These are phyloP conservation scores for Lepiota venenata DNA, from an alignment of 768 basidiomycete species.

Conservation along the genomic window DNA sequence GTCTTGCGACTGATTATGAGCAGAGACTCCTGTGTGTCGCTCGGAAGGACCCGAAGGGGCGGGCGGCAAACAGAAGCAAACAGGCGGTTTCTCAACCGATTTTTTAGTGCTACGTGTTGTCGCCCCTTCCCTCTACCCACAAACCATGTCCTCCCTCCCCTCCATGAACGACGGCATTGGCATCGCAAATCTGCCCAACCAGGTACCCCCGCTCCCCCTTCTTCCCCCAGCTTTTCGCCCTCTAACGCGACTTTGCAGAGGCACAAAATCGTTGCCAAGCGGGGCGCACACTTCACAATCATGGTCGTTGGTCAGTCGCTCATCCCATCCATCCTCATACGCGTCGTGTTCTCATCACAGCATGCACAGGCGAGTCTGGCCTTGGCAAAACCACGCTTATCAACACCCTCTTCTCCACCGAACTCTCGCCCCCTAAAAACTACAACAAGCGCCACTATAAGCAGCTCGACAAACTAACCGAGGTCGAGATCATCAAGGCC, in stretches of 20 bases:
- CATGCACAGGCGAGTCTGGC: slow-evolving; percentile 81
- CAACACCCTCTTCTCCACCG: slow-evolving; percentile 98
- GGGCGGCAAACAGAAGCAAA: slow-evolving; percentile 22
- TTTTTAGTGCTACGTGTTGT: slow-evolving; percentile 28
- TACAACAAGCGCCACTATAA: slow-evolving; percentile 87
- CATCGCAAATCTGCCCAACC: slow-evolving; percentile 97
- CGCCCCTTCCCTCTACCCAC: slow-evolving; percentile 17
- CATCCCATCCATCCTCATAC: background rate
- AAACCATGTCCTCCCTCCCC: slow-evolving; percentile 40
- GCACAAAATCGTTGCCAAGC: slow-evolving; percentile 99
- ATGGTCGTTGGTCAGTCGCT: slow-evolving; percentile 90
- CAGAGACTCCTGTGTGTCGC: too few relatives aligned
- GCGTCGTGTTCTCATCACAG: background rate
- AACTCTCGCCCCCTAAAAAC: slow-evolving; percentile 89
- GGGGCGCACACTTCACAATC: slow-evolving; percentile 95
- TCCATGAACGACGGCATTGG: slow-evolving; percentile 77
- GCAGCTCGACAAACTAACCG: slow-evolving; percentile 97
- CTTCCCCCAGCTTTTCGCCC: background rate
- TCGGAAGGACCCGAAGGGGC: background rate
- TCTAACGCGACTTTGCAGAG: slow-evolving; percentile 53
- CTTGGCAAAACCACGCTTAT: slow-evolving; percentile 96
- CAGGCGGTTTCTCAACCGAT: slow-evolving; percentile 33
- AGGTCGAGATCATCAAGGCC: slow-evolving; percentile 99
- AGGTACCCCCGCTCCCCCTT: slow-evolving; percentile 48
- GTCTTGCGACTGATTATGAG: too few relatives aligned